These are phyloP conservation scores for Peronospora farinosa DNA, from an alignment of 352 stramenopile species.

Conservation along the genomic window DNA sequence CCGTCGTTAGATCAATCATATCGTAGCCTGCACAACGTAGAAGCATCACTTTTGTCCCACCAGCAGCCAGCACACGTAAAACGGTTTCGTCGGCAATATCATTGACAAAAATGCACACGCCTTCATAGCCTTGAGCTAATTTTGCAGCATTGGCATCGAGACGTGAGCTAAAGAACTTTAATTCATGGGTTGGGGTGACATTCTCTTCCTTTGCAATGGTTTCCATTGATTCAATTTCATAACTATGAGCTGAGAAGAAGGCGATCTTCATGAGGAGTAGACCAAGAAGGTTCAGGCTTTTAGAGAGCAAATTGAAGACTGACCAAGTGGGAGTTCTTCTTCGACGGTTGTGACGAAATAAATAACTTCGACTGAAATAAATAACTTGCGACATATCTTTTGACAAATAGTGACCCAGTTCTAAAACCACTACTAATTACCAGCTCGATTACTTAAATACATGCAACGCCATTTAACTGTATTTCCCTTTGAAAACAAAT, in stretches of 20 bases:
- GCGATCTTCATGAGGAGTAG: conserved; percentile 60
- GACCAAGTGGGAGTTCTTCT: too few relatives aligned
- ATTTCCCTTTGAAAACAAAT: too few relatives aligned
- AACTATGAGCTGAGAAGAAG: conserved; percentile 71
- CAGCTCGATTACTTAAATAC: too few relatives aligned
- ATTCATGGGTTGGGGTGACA: conserved; percentile 40
- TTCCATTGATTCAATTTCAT: conserved; percentile 64
- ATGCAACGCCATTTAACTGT: too few relatives aligned
- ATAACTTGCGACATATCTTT: too few relatives aligned
- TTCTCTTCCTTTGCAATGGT: conserved; percentile 34
- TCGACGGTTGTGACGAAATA: too few relatives aligned
- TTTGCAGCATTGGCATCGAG: conserved; percentile 44
- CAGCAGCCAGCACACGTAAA: conserved; percentile 41
- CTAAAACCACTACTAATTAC: too few relatives aligned
- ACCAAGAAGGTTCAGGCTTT: too few relatives aligned
- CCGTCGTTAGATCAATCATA: conserved; percentile 59
- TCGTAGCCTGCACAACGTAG: conserved; percentile 80
- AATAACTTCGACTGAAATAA: too few relatives aligned
- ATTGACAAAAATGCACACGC: conserved; percentile 83
- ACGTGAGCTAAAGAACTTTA: conserved; percentile 51
- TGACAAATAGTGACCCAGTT: too few relatives aligned
- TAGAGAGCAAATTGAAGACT: conserved; percentile 30
- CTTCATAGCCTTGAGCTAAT: conserved; percentile 52
- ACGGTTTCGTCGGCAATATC: conserved; percentile 58
- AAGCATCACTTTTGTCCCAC: conserved; percentile 59